A percentile compares a stretch with the other conserved stretches of the same genome.
phyloP scores from a whole-genome alignment of 164 flowering plant species.

The Taxillus chinensis region DNA sequence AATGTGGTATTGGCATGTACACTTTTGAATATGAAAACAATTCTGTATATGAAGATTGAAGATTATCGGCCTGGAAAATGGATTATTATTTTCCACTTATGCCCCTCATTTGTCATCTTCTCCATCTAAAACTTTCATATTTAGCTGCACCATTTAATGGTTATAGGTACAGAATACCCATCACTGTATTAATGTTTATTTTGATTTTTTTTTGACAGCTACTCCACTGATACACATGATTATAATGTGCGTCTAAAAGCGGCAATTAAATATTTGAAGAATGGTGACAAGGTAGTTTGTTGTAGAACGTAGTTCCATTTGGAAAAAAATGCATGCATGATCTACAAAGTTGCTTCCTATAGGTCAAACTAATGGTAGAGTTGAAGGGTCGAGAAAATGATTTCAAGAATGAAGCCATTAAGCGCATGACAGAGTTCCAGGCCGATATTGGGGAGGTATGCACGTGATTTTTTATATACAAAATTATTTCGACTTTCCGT shows the following conservation, averaged over 20 bases:
- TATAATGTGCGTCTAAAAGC: constrained; percentile 79
- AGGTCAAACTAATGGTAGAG: constrained; percentile 86
- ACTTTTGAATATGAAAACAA: too few relatives aligned
- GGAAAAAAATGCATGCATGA: too few relatives aligned
- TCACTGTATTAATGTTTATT: too few relatives aligned
- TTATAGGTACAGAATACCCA: too few relatives aligned
- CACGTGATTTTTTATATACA: not conserved
- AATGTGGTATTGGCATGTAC: too few relatives aligned
- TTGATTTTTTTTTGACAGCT: constrained; percentile 31
- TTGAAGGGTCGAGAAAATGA: constrained; percentile 87
- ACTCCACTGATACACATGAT: constrained; percentile 89
- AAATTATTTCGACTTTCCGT: too few relatives aligned
- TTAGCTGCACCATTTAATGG: too few relatives aligned
- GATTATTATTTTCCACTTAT: too few relatives aligned
- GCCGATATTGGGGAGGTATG: constrained; percentile 85
- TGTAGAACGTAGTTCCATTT: not conserved
- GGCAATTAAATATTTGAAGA: constrained; percentile 67
- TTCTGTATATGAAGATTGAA: too few relatives aligned
- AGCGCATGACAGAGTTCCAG: constrained; percentile 74
- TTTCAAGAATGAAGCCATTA: constrained; percentile 75
- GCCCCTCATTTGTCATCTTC: too few relatives aligned
- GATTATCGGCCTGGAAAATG: too few relatives aligned
- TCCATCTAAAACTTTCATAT: too few relatives aligned
- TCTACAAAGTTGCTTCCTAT: constrained; percentile 10
- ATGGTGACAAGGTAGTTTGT: constrained; percentile 71